phyloP scores from a whole-genome alignment of 2,329 filamentous ascomycete genomes.

The Apiospora malaysiana region DNA sequence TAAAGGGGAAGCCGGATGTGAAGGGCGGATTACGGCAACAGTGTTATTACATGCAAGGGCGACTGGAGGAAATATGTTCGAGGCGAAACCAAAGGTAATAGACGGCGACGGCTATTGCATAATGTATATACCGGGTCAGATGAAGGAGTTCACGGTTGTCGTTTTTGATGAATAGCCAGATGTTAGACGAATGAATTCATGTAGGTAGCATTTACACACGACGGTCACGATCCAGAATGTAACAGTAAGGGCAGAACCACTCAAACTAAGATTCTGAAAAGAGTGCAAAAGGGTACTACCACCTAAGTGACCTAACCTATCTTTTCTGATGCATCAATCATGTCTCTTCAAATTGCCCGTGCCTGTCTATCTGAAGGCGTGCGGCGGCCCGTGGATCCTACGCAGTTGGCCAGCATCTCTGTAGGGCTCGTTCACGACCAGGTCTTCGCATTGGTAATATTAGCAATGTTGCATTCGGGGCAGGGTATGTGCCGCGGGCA shows the following conservation, averaged over 20 bases:
- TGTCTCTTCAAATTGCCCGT: background rate
- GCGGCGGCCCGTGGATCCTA: background rate
- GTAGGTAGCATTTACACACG: slow-evolving; percentile 6
- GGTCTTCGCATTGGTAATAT: background rate
- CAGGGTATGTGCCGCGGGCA: background rate
- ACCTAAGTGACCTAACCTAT: background rate
- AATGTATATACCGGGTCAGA: background rate
- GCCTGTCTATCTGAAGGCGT: background rate
- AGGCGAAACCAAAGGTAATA: background rate
- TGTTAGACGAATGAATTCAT: slow-evolving; percentile 8
- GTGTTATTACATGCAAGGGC: no score
- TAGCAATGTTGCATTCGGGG: background rate
- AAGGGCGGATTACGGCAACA: background rate
- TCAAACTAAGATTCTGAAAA: background rate
- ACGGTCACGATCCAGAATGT: background rate
- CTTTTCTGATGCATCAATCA: background rate
- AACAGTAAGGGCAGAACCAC: no score
- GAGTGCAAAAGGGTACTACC: background rate
- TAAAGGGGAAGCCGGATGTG: slow-evolving; percentile 28
- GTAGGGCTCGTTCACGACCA: background rate
- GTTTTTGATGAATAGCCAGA: background rate
- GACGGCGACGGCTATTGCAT: slow-evolving; percentile 3
- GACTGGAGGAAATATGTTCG: background rate
- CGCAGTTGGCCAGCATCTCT: background rate
- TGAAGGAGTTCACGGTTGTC: slow-evolving; percentile 3